phyloP scores from a whole-genome alignment of 768 basidiomycete species.

The Arthromyces matolae region DNA sequence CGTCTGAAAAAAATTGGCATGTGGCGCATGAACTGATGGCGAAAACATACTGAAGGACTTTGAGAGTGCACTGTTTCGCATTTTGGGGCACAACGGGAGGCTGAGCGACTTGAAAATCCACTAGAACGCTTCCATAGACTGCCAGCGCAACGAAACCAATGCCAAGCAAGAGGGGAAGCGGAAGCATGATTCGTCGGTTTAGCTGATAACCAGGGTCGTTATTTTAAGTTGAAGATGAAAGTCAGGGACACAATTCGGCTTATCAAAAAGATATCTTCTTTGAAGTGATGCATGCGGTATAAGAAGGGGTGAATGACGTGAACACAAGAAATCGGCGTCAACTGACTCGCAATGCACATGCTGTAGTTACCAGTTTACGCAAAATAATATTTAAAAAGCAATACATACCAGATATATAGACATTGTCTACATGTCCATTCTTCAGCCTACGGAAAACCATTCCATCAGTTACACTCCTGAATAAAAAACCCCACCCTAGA shows the following conservation, averaged over 20 bases:
- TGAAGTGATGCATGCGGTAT: neutral
- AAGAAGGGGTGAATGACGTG: neutral
- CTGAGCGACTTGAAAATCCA: constrained; percentile 68
- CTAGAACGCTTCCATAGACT: constrained; percentile 46
- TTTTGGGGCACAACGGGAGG: constrained; percentile 65
- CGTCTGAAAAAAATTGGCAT: constrained; percentile 36
- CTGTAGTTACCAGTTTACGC: constrained; percentile 5
- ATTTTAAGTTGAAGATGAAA: constrained; percentile 1
- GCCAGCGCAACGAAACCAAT: constrained; percentile 14
- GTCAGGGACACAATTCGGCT: no score
- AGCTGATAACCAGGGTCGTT: neutral
- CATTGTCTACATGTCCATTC: constrained; percentile 5
- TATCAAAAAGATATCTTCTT: neutral
- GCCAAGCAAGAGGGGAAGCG: constrained; percentile 12
- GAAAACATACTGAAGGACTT: constrained; percentile 54
- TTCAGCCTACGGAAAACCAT: constrained; percentile 4
- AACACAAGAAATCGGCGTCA: constrained; percentile 6
- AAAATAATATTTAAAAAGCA: constrained; percentile 3
- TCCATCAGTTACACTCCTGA: constrained; percentile 5
- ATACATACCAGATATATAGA: constrained; percentile 11
- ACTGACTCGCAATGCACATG: constrained; percentile 5
- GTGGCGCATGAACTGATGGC: constrained; percentile 2
- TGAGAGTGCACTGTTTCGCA: constrained; percentile 58
- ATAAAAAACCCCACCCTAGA: constrained; percentile 32
- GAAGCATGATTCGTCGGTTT: constrained; percentile 13